These are phyloP conservation scores for Coleophoma crateriformis DNA, from an alignment of 2,329 filamentous ascomycete genomes.

Conservation along the genomic window DNA sequence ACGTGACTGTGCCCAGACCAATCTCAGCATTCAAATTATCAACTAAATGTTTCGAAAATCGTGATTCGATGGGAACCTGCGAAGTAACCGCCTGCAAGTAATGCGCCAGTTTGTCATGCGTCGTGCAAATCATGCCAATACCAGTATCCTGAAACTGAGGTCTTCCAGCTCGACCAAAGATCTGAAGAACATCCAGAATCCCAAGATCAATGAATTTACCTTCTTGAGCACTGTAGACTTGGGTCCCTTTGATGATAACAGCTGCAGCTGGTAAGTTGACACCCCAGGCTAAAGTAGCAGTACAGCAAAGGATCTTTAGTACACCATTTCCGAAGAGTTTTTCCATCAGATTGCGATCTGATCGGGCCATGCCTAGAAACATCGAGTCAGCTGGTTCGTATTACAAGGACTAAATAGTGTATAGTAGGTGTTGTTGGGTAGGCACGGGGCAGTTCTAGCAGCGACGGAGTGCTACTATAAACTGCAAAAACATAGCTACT, in stretches of 20 bases:
- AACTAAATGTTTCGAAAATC: conserved; percentile 86
- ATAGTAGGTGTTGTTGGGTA: too few relatives aligned
- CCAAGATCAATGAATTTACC: conserved; percentile 96
- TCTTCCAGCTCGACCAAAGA: conserved; percentile 95
- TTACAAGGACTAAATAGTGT: too few relatives aligned
- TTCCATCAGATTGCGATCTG: conserved; percentile 94
- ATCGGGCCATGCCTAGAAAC: conserved; percentile 68
- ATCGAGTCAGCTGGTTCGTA: too few relatives aligned
- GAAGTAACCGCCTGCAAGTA: conserved; percentile 92
- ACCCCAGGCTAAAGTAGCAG: conserved; percentile 95
- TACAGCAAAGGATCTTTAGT: conserved; percentile 97
- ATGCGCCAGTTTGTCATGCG: conserved; percentile 85
- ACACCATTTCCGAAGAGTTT: conserved; percentile 85
- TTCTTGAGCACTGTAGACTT: conserved; percentile 92
- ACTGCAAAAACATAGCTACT: too few relatives aligned
- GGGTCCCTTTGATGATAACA: conserved; percentile 96
- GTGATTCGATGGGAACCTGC: conserved; percentile 96
- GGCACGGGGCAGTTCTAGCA: too few relatives aligned
- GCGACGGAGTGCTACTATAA: too few relatives aligned
- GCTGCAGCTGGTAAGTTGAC: conserved; percentile 96
- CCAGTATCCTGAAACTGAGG: conserved; percentile 97
- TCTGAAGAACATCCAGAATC: conserved; percentile 94
- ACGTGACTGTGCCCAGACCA: conserved; percentile 88
- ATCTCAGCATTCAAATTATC: conserved; percentile 98
- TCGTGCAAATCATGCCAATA: conserved; percentile 97